Evolutionary conservation across 257 asterid genomes (phyloP).

Genomic region (Avicennia marina): DNA sequence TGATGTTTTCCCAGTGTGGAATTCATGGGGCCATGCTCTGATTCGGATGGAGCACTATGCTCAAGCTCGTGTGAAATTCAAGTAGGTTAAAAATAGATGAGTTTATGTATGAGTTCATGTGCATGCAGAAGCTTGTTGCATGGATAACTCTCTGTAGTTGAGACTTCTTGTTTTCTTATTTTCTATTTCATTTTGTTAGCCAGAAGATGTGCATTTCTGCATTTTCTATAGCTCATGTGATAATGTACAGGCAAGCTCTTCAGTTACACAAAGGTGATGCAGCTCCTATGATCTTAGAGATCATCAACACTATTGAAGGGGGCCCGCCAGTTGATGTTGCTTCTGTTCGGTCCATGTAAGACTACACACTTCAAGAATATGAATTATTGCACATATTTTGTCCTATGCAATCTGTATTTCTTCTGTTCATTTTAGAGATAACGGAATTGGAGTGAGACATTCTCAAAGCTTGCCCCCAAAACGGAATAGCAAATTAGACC

Average conservation of each 20-base stretch:
- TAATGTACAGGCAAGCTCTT: conserved; percentile 86
- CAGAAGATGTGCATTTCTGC: conserved; percentile 14
- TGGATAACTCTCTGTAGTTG: conserved; percentile 11
- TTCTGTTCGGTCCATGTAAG: conserved; percentile 96
- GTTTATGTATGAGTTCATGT: background rate
- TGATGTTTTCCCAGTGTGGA: conserved; percentile 93
- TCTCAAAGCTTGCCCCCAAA: too few relatives aligned
- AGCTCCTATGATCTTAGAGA: conserved; percentile 70
- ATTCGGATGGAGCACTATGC: conserved; percentile 93
- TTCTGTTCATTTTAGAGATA: conserved; percentile 4
- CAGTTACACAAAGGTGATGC: conserved; percentile 87
- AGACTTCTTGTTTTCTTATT: conserved; percentile 4
- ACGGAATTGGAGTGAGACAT: conserved; percentile 3
- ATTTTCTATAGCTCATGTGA: conserved; percentile 18
- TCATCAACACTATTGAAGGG: conserved; percentile 87
- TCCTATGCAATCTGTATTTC: background rate
- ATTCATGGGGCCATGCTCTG: conserved; percentile 95
- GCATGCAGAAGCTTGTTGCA: conserved; percentile 11
- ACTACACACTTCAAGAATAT: conserved; percentile 10
- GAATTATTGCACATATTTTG: conserved; percentile 2
- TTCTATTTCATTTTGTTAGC: conserved; percentile 4
- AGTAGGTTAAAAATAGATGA: conserved; percentile 44
- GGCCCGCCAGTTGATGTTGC: conserved; percentile 97
- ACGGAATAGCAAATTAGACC: too few relatives aligned
- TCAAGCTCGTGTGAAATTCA: conserved; percentile 96